Conservation (phyloP, 75 land plant genomes). For the Cryptomeria japonica region DNA sequence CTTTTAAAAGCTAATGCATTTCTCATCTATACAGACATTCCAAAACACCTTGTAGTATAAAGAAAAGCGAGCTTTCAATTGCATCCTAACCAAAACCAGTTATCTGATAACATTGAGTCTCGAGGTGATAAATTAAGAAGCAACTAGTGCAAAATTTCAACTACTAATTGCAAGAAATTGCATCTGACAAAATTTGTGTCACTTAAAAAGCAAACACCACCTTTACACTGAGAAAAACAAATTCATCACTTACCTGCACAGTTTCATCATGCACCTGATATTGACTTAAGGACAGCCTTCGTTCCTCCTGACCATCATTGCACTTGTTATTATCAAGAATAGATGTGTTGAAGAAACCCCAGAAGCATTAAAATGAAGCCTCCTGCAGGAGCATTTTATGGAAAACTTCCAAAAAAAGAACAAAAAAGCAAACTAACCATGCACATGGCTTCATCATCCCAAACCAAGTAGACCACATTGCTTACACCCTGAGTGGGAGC, state of each 20-base stretch:
- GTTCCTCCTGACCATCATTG: conserved; percentile 71
- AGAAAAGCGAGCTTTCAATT: neutral
- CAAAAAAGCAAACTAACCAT: conserved; percentile 63
- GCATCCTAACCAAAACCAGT: neutral
- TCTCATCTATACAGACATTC: neutral
- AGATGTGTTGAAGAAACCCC: neutral
- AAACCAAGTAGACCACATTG: conserved; percentile 94
- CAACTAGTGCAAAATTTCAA: neutral
- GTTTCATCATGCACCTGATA: conserved; percentile 99
- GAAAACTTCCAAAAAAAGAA: neutral
- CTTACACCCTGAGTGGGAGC: conserved; percentile 59
- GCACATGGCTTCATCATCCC: conserved; percentile 99
- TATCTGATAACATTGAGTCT: neutral
- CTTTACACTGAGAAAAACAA: conserved; percentile 9
- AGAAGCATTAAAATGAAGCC: neutral
- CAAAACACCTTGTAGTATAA: neutral
- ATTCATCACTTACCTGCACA: conserved; percentile 84
- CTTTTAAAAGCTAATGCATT: neutral
- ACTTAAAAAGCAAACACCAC: neutral
- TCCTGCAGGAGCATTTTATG: neutral
- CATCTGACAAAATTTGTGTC: neutral
- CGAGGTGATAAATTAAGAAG: neutral
- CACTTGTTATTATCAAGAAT: neutral
- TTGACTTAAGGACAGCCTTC: conserved; percentile 77
- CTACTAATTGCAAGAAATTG: neutral